Base-by-base conservation (phyloP, 495 filamentous ascomycete genomes). In the Bryoglossum gracile region DNA sequence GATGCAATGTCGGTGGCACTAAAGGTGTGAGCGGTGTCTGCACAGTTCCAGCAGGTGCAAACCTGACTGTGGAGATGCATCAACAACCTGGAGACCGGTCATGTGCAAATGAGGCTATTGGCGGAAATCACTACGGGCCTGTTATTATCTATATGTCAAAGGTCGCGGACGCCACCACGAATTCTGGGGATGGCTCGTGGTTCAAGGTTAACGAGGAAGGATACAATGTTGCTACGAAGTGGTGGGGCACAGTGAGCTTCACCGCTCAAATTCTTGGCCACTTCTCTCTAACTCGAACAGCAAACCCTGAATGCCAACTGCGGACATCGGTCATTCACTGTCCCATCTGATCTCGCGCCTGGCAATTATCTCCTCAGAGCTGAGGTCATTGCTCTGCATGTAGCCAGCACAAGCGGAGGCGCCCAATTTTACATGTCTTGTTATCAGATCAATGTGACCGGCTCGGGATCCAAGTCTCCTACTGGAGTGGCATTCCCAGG, bases 401-500 rank as follows among this genome's bases (percentile, higher is more conserved):
- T 53, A 13, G 72, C 73, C 14, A 46, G 55, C 17, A 38, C 21
- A n/a, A 39, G 44, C 1, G 66, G 65, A 6, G 70, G 66, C 33
- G 73, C 74, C 1, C 74, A 78, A 58, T 71, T 77, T 52, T 75
- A 75, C 54, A 58, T 63, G 44, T 28, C 34, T 21, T 78, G 74
- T 51, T 74, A 69, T 8, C 73, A 78, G 60, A 69, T 80, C 63
- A 72, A 70, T 50, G 65, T 78, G 24, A 60, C 66, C 21, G 67
- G 72, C 40, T 62, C 62, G 19, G 75, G 76, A 26, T 58, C 63
- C 26, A 70, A 67, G 4, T 67, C 66, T 2, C 60, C 63, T 26
- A 42, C 58, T 36, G 77, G 74, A 3, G 72, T 80, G 25, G 68
- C 64, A 57, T 73, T 79, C 63, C 76, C 76, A 3, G 76, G 76